Base-by-base conservation (phyloP, 1,284 basidiomycete species). In the Pulveroboletus sp. region DNA sequence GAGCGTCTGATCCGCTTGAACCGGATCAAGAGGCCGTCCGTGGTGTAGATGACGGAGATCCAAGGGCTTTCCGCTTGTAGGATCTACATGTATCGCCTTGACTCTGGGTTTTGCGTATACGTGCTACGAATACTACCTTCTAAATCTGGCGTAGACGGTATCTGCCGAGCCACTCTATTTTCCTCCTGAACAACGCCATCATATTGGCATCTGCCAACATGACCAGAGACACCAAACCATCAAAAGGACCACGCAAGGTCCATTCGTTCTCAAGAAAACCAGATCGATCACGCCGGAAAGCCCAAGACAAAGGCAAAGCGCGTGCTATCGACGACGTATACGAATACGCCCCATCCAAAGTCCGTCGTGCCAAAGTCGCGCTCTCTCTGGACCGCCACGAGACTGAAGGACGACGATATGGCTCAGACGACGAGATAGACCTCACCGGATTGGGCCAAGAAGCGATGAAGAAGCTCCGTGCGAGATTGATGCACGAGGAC, bases 301-400 rank as follows among this genome's bases (percentile, higher is more conserved):
- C 36, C 6, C 42, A 50, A 35, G 47, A 14, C 39, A 64, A 55
- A 31, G 49, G 31, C 40, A 58, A 70, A 20, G 42, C 43, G 20
- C 54, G 49, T 26, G 45, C 60, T n/a, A 62, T 67, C 39, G 35
- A 60, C 47, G 84, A 89, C 62, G 78, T 89, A 3, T 89, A 88
- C 67, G 86, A 89, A 64, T 84, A 85, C 54, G 74, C 81, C 52
- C 77, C 77, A 14, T 79, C 81, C 51, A 81, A 81, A 62, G 75
- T 78, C 14, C 77, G 84, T 52, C 76, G 87, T n/a, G 76, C 79
- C 1, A 82, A 82, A 54, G 68, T 88, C 42, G 70, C 70, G 33
- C 74, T 87, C 29, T 76, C 82, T 26, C 71, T 89, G 26, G 86
- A 84, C 62, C 77, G 72, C 46, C 83, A 86, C 33, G 87, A 89